Evolutionary conservation across 169 alveolate genomes (phyloP).

Genomic region (Eimeria mitis): DNA sequence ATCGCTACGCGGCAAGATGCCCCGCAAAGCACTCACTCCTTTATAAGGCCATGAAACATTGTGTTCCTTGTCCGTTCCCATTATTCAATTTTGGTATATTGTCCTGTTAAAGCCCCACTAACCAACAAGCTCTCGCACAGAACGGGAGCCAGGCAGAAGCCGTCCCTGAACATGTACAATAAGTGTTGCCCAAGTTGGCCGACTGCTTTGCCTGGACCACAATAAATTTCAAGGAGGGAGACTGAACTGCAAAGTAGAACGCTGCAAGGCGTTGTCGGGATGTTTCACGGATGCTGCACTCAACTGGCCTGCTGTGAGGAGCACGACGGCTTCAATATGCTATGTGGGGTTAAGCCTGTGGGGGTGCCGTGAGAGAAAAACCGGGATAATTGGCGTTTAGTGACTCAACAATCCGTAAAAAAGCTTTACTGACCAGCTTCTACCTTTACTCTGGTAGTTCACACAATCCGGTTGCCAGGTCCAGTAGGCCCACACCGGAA

Average conservation of each 20-base stretch:
- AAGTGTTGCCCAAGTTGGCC: not conserved
- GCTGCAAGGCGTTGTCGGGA: not conserved
- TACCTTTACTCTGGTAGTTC: not conserved
- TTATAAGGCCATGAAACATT: not conserved
- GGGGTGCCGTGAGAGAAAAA: not conserved
- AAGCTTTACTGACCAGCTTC: not conserved
- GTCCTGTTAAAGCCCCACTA: not conserved
- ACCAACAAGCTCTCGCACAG: not conserved
- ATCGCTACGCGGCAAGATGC: constrained; percentile 72
- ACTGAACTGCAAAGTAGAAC: not conserved
- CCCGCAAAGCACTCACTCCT: constrained; percentile 50
- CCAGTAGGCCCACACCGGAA: not conserved
- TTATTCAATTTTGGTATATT: not conserved
- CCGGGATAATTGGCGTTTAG: not conserved
- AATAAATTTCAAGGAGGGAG: not conserved
- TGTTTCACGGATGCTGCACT: not conserved
- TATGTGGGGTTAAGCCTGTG: not conserved
- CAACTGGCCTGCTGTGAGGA: not conserved
- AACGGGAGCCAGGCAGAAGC: not conserved
- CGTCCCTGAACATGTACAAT: not conserved
- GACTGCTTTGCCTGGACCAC: not conserved
- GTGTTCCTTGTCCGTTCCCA: constrained; percentile 3
- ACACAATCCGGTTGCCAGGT: not conserved
- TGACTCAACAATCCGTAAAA: not conserved
- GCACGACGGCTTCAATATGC: not conserved